Conservation (phyloP, 306 rosid species). For the Fragaria ananassa region DNA sequence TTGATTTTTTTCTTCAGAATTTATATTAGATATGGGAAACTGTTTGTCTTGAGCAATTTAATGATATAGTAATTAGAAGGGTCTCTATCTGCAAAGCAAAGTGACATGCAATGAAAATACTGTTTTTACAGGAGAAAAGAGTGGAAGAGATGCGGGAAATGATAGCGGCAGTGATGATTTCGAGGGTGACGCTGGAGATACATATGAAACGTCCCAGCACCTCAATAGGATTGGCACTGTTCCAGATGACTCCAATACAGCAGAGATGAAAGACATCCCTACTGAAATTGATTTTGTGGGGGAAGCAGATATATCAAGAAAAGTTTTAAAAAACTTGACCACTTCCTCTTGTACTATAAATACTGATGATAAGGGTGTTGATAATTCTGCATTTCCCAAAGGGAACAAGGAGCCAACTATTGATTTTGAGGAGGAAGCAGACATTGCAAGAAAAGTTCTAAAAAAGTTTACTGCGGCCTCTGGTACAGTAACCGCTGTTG, state of each 20-base stretch:
- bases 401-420: constrained; percentile 33
- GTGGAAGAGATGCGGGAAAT: constrained; percentile 41
- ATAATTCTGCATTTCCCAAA: constrained; percentile 30
- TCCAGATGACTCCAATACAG: constrained; percentile 30
- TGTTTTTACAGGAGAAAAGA: constrained; percentile 45
- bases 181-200: constrained; percentile 35
- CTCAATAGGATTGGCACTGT: constrained; percentile 36
- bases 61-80: background rate
- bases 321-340: constrained; percentile 65
- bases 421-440: constrained; percentile 82
- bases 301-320: constrained; percentile 83
- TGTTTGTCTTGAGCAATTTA: background rate
- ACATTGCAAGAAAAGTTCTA: constrained; percentile 74
- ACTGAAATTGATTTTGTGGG: constrained; percentile 63
- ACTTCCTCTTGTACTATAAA: constrained; percentile 44
- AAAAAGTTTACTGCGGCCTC: constrained; percentile 56
- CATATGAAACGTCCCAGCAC: constrained; percentile 27
- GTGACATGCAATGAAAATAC: constrained; percentile 11
- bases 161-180: constrained; percentile 46
- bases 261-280: constrained; percentile 38
- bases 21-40: background rate
- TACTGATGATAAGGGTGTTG: constrained; percentile 14
- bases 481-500: constrained; percentile 38
- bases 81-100: background rate
- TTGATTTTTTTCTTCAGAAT: background rate